These are phyloP conservation scores for Solanum bulbocastanum DNA, from an alignment of 257 asterid species.

Conservation along the genomic window DNA sequence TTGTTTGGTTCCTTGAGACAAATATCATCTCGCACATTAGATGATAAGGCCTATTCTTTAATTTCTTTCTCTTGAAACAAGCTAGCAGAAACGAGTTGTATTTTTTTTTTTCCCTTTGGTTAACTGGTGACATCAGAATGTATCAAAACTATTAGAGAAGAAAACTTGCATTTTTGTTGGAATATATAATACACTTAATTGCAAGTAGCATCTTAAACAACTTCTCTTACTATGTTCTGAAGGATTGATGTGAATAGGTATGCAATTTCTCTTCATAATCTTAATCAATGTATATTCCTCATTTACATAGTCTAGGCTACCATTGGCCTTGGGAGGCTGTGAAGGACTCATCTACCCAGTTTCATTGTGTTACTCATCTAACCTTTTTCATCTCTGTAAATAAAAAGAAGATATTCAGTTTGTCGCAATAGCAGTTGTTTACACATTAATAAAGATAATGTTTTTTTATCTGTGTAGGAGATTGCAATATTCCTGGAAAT, in stretches of 20 bases:
- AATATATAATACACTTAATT: background rate
- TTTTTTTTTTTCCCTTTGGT: background rate
- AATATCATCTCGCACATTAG: background rate
- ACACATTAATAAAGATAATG: background rate
- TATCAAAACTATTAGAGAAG: background rate
- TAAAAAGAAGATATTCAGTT: background rate
- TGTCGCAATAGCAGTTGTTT: background rate
- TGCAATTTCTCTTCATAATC: background rate
- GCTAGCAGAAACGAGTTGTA: background rate
- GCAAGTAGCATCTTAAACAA: background rate
- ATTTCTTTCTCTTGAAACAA: background rate
- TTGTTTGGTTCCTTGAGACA: background rate
- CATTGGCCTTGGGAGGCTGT: background rate
- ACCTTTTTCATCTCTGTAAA: background rate
- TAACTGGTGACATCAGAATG: background rate
- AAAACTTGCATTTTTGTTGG: background rate
- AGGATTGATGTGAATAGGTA: background rate
- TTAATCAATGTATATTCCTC: background rate
- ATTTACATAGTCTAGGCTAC: background rate
- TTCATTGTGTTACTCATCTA: background rate
- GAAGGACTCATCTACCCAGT: background rate
- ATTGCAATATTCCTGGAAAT: conserved; percentile 82
- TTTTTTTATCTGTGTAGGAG: conserved; percentile 35
- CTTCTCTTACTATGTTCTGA: background rate
- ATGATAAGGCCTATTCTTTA: background rate